phyloP scores from a whole-genome alignment of 306 rosid species.

The Abrus precatorius region DNA sequence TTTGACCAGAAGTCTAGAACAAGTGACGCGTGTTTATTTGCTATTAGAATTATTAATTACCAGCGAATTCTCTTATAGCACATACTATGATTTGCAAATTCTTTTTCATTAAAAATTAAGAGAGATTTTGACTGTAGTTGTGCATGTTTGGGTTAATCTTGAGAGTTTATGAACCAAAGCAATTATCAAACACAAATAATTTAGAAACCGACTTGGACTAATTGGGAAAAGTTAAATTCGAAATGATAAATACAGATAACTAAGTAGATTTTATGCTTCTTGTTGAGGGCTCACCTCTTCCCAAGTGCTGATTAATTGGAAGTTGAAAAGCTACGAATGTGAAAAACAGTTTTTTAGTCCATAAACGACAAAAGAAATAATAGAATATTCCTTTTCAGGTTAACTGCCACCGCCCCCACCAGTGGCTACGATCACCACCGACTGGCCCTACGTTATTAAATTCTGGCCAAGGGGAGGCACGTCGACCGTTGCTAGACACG shows the following conservation, averaged over 20 bases:
- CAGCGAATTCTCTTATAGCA: no score
- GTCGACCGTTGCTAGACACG: slow-evolving; percentile 9
- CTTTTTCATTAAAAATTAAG: no score
- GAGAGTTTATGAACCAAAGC: no score
- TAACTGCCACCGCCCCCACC: slow-evolving; percentile 51
- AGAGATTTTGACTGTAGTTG: no score
- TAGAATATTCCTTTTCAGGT: slow-evolving; percentile 32
- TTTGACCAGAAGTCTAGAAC: neutral
- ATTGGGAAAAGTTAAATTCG: no score
- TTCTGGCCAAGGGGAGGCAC: neutral
- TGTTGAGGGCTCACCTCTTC: no score
- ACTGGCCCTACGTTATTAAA: slow-evolving; percentile 32
- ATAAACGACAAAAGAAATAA: slow-evolving; percentile 23
- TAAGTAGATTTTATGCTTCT: neutral
- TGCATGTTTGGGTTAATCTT: no score
- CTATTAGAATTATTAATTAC: no score
- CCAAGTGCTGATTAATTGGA: neutral
- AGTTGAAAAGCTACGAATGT: neutral
- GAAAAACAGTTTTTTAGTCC: neutral
- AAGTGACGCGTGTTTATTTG: no score
- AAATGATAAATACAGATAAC: neutral
- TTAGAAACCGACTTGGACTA: no score
- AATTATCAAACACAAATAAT: no score
- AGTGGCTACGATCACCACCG: slow-evolving; percentile 24
- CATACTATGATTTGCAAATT: no score